Base-by-base conservation (phyloP, 345 rosid species). In the Eucalyptus sp. region DNA sequence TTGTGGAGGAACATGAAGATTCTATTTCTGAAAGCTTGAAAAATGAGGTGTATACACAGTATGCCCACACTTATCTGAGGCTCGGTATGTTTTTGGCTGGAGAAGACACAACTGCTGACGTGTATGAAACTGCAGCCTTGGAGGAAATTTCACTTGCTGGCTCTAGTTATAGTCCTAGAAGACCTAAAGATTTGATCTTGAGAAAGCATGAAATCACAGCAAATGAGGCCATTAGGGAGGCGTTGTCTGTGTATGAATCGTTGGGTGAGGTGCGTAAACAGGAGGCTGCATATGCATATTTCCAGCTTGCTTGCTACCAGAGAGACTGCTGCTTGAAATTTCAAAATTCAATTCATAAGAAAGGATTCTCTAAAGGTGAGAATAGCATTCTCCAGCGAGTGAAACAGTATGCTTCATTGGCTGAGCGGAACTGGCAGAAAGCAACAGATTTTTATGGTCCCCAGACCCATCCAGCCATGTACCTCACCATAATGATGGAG, bases 281-380 rank as follows among this genome's bases (percentile, higher is more conserved):
- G 89, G 99, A 97, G 90, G 96, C 96, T 44, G 99, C 99, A 46
- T 97, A 91, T 87, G 94, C 99, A 27, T 93, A 93, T 91, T 97
- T 93, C 93, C 97, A 97, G 92, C 94, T 97, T 90, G 99, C 98
- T 84, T 91, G 95, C 92, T 95, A 96, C 93, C 99, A 97, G 88
- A 94, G 93, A 90, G 96, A 96, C 90, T 92, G 96, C 88, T 94
- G 96, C 89, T 91, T 96, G 90, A 94, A 93, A 92, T 95, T 97
- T 91, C 62, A 95, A 88, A 95, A 91, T 41, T 88, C 88, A 31
- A 93, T 94, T 88, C 92, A 80, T 24, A 91, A 93, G 81, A 95
- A 91, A 90, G 91, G 88, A 87, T 86, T 87, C 89, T 86, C 90
- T 50, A 96, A 96, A 91, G 90, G 91, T 16, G 97, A 95, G 89